Base-by-base conservation (phyloP, 805 yeast genomes). In the Vanderwaltozyma polyspora region DNA sequence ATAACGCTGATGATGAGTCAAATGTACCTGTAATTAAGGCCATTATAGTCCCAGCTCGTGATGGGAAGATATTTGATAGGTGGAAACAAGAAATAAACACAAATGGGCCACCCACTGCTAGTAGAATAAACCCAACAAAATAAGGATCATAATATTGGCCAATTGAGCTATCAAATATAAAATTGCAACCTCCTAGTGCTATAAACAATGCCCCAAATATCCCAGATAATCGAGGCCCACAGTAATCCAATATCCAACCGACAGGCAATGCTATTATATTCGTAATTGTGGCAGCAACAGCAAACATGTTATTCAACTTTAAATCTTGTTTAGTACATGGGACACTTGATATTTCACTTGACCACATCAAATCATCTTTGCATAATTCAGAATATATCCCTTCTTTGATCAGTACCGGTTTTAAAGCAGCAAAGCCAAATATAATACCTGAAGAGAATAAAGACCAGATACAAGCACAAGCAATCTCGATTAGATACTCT, bases 391-490 rank as follows among this genome's bases (percentile, higher is more conserved):
- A 57, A 49, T 87, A 89, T 3, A 87, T 79, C 3, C 89, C 86
- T 51, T 89, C 87, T 8, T 66, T 55, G 14, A 85, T 69, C 29
- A 89, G 60, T 9, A 87, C 73, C 5, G 94, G 93, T 52, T 89
- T 89, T 35, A 87, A 63, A 3, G 97, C 96, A 17, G 96, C 95
- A 63, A 87, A 87, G 4, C 97, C 97, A 66, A 87, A 87, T 11
- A 87, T 77, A 1, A 93, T 85, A 5, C 96, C 97, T 0, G 95
- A 95, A 1, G 95, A 85, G 25, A 84, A 64, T 11, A 87, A 61
- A 60, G 96, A 89, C 95, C 95, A 87, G 0, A 67, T 36, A 13
- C 84, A 71, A 19, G 95, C 87, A 58, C 94, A 82, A 2, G 51
- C 31, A 9, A 82, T 69, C 53, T 85, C 94, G 2, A 66, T 14